Base-by-base conservation (phyloP, 2,329 filamentous ascomycete genomes). In the Teratosphaeria destructans region DNA sequence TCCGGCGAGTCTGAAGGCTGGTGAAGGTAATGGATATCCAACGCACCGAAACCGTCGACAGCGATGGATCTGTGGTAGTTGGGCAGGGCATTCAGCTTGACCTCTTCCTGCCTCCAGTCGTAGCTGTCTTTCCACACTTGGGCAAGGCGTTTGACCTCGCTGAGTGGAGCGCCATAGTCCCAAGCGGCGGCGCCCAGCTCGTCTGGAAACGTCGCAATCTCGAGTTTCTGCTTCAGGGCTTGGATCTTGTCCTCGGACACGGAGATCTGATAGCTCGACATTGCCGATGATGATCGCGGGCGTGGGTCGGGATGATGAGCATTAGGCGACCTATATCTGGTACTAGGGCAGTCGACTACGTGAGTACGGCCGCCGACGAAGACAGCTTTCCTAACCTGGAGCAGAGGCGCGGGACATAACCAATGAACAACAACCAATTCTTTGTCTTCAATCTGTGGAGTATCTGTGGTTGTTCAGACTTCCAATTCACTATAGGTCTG, bases 21-120 rank as follows among this genome's bases (percentile, higher is more conserved):
- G 67, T 87, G 82, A 2, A 89, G 70, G 68, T 85, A 87, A 72
- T 89, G 86, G 3, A 89, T 75, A 37, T 84, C 76, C 55, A 88
- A 68, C 0, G 78, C 74, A 1, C 78, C 84, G 64, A 85, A 87
- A 0, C 81, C 83, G 11, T 83, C 77, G 0, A 87, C 78, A 0
- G 75, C 64, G 7, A 88, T 74, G 1, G 66, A 68, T 0, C 80
- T 81, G 1, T 74, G 78, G 71, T 79, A 87, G 56, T 89, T 84
- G 0, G 83, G 81, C 6, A 86, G 71, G 34, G 78, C 69, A 67
- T 89, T 89, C 11, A 89, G 69, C 54, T 77, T 75, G 4, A 75
- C 71, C 70, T 89, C 85, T 23, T 79, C 78, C 39, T 75, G 73
- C 35, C 83, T 78, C 85, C 85, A 89, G 69, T 87, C 80, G 67